Conservation (phyloP, 768 basidiomycete species). For the Collybiopsis confluens region DNA sequence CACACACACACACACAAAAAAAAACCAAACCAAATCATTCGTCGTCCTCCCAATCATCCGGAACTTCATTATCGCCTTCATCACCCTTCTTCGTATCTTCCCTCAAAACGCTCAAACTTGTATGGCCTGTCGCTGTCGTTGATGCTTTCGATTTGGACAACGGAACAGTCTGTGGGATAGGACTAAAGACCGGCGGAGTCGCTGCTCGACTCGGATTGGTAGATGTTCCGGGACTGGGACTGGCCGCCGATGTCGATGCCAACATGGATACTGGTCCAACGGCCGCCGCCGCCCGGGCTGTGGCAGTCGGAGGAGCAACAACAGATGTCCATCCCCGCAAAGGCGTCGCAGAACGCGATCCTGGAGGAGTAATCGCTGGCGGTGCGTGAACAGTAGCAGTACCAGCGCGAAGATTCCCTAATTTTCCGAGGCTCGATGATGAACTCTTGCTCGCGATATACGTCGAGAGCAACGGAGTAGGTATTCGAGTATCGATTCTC, state of each 20-base stretch:
- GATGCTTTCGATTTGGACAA: background rate
- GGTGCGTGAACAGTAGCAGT: conserved; percentile 6
- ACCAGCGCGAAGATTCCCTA: conserved; percentile 43
- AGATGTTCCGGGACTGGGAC: background rate
- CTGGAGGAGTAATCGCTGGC: conserved; percentile 7
- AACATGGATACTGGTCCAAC: background rate
- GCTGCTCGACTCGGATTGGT: background rate
- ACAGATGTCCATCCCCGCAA: background rate
- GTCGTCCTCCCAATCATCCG: conserved; percentile 58
- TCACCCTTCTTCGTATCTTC: too few species aligned
- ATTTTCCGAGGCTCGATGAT: conserved; percentile 43
- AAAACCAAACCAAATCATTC: too few species aligned
- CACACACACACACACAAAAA: too few species aligned
- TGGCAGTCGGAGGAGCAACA: background rate
- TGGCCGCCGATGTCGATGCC: background rate
- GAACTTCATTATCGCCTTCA: conserved; percentile 24
- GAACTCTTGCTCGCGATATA: conserved; percentile 27
- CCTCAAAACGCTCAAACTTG: background rate
- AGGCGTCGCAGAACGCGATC: background rate
- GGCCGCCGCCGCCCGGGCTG: background rate
- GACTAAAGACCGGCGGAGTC: conserved; percentile 2
- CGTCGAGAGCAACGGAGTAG: conserved; percentile 63
- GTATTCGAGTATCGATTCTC: conserved; percentile 78
- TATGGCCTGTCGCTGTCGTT: conserved; percentile 2
- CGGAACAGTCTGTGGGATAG: conserved; percentile 9